Conservation (phyloP, 2,329 filamentous ascomycete species). For the Clonostachys solani region DNA sequence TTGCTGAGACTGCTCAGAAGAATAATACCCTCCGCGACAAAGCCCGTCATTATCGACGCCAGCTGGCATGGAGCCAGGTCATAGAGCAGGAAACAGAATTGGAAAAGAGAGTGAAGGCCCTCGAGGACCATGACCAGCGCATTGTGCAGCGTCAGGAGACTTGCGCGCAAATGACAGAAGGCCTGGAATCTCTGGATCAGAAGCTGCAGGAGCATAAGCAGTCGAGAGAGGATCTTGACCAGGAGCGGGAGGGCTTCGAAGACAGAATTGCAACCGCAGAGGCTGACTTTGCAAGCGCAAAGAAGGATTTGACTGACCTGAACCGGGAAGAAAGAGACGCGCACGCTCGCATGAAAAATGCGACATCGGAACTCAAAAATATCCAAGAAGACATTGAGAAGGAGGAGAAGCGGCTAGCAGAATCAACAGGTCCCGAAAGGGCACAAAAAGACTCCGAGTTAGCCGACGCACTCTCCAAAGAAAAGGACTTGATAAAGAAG, state of each 20-base stretch:
- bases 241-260: constrained; percentile 40
- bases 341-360: constrained; percentile 48
- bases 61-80: constrained; percentile 87
- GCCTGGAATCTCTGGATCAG: constrained; percentile 40
- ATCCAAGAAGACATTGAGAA: constrained; percentile 43
- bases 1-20: constrained; percentile 61
- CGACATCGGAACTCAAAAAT: constrained; percentile 39
- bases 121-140: constrained; percentile 13
- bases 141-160: constrained; percentile 18
- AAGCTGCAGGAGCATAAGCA: constrained; percentile 32
- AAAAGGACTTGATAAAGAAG: constrained; percentile 9
- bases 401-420: constrained; percentile 59
- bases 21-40: constrained; percentile 61
- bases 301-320: constrained; percentile 46
- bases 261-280: constrained; percentile 40
- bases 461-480: constrained; percentile 15
- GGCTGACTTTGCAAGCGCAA: constrained; percentile 46
- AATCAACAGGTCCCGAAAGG: constrained; percentile 67
- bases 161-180: constrained; percentile 39
- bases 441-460: constrained; percentile 56
- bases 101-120: constrained; percentile 20
- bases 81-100: constrained; percentile 64
- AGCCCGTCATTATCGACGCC: constrained; percentile 53
- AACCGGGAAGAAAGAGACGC: constrained; percentile 65
- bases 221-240: constrained; percentile 32